Conservation (phyloP, 75 land plant species). For the Isoetes taiwanensis region DNA sequence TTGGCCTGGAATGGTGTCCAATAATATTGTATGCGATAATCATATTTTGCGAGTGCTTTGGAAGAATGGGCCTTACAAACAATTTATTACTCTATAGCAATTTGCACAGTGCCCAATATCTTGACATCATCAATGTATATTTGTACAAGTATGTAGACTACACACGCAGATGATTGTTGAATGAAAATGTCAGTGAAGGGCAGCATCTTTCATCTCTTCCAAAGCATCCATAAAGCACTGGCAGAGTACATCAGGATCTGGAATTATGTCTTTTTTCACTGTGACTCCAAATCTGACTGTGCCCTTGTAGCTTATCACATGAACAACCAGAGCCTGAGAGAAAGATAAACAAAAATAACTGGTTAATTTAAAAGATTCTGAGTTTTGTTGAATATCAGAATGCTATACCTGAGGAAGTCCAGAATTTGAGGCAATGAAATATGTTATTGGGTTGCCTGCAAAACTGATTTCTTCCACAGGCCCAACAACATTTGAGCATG, state of each 20-base stretch:
- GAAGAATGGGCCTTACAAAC: too few species aligned
- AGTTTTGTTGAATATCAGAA: background rate
- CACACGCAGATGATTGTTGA: too few species aligned
- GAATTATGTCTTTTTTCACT: slow-evolving; percentile 35
- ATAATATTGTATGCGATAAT: too few species aligned
- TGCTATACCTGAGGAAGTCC: background rate
- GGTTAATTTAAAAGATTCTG: background rate
- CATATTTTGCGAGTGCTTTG: too few species aligned
- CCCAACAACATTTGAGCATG: background rate
- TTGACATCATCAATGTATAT: too few species aligned
- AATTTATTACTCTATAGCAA: too few species aligned
- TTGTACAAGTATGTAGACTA: too few species aligned
- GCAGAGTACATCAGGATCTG: slow-evolving; percentile 43
- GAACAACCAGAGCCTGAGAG: slow-evolving; percentile 47
- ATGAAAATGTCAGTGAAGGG: too few species aligned
- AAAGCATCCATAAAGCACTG: slow-evolving; percentile 35
- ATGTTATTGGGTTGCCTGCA: background rate
- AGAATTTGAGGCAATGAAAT: background rate
- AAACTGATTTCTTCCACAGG: background rate
- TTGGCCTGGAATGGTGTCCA: too few species aligned
- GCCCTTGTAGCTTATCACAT: slow-evolving; percentile 53
- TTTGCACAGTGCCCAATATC: too few species aligned
- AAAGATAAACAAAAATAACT: slow-evolving; percentile 7
- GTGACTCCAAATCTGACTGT: slow-evolving; percentile 37
- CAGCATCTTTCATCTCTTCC: slow-evolving; percentile 30